Evolutionary conservation across 2,329 filamentous ascomycete species (phyloP), one percentile per base, ranked within the genome.

Genomic region (Cladophialophora immunda): DNA sequence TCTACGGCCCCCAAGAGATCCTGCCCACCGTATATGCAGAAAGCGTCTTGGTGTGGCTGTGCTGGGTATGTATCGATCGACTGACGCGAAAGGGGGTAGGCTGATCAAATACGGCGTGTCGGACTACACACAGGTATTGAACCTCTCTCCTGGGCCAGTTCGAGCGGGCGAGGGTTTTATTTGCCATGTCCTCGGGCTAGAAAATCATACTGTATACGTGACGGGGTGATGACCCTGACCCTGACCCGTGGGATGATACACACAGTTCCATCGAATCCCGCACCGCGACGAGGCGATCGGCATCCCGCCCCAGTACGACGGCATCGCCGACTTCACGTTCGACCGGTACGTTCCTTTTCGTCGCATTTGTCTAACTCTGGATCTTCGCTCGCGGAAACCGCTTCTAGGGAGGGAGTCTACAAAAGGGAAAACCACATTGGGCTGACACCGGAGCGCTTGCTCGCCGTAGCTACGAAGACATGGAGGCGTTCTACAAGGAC

Each of bases 391-490:
- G 41, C 9, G 8, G 25, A 4, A 2, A 7, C 53, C 5, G 25
- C n/a, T n/a, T n/a, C n/a, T n/a, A n/a, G n/a, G n/a, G n/a, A n/a
- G n/a, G n/a, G n/a, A n/a, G n/a, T n/a, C n/a, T 17, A 32, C 2
- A 30, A n/a, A 53, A 13, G 19, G 11, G n/a, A 53, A 13, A 13
- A 4, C 3, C 4, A 19, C 50, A 19, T 25, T 25, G 5, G 17
- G 27, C 27, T 53, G 50, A 53, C 27, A 4, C 22, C 8, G 27
- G 22, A 13, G 19, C 53, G 8, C n/a, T n/a, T n/a, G n/a, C n/a
- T n/a, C n/a, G n/a, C n/a, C n/a, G n/a, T n/a, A 67, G 65, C 8
- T 64, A 67, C 29, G 62, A 65, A 41, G 61, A 64, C 38, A 62
- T 65, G 61, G 65, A 64, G 22, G 50, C 36, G 4, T 29, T 41